Base-by-base conservation (phyloP, 2,329 filamentous ascomycete species). In the Sclerotinia trifoliorum region DNA sequence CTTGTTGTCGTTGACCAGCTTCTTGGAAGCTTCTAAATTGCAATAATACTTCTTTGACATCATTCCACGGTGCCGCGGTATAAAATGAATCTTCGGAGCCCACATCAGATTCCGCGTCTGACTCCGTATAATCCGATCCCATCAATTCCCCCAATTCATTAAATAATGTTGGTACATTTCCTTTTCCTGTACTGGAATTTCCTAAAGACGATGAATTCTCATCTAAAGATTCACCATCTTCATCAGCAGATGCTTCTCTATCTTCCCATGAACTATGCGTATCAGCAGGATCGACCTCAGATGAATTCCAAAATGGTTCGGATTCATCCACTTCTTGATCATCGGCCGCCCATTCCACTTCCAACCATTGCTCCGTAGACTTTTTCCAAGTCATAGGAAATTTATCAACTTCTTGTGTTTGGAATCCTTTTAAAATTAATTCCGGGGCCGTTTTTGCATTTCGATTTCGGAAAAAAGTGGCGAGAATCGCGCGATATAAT, bases 131-230 rank as follows among this genome's bases (percentile, higher is more conserved):
- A 24, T 66, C 64, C 2, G 51, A 56, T 3, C 24, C 64, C 54
- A 66, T 66, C 42, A 66, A 58, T 26, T 66, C 44, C 13, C 64
- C 64, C 19, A 66, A 44, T 58, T 66, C 64, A 35, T 66, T 66
- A 21, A 66, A 66, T 17, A 66, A 51, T 21, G 64, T 66, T 8
- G 64, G 64, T 39, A 66, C 44, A 13, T 48, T 58, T 17, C 7
- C 7, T 15, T 66, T 58, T 4, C 54, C 64, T 8, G 42, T 58
- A 13, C 26, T 49, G 6, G 58, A 62, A 21, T 21, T 29, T n/a
- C 29, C 58, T 11, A 62, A 15, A 13, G 46, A 51, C 3, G 63
- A 52, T 5, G 48, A 64, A 19, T 19, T 35, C 42, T 29, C 63
- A 17, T 56, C 62, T 42, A 29, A 66, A 19, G 46, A 64, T 56